Evolutionary conservation across 2,329 filamentous ascomycete genomes (phyloP), one percentile per base, ranked within the genome.

Genomic region (Endoconidiophora polonica): DNA sequence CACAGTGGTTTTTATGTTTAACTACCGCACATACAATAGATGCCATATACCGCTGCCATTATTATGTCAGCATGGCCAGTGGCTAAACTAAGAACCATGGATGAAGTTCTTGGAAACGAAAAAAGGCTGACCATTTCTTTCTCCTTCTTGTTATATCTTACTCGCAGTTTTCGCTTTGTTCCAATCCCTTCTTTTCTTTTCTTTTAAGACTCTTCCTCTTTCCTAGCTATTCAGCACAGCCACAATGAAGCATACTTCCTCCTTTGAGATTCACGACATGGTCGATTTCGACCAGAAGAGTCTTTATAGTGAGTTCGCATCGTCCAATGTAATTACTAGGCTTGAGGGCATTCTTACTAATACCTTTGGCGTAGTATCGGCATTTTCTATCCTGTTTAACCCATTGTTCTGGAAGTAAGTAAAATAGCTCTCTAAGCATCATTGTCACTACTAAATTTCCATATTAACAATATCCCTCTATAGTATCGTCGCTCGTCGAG

Each of bases 351-450:
- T 33, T 3, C 4, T 33, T 33, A 12, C 29, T 48, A 41, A 40
- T 22, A 10, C 18, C 46, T n/a, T 49, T 10, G 41, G n/a, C 52
- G 52, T 57, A 94, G 88, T 91, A 58, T 85, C 86, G 57, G 84
- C 81, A 44, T 73, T 72, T 50, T 76, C 84, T 48, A 94, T 98
- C 66, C 74, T 81, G 45, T 96, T 98, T 68, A 98, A 98, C 67
- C 91, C 91, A 20, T 81, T 91, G n/a, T 96, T 95, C 67, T 98
- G 91, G 91, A 98, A 98, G 88, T 94, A 74, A 72, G 85, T 74
- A 4, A 4, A 33, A 33, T 33, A 12, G 9, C 9, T 33, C 48
- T 7, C 36, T 54, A 42, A n/a, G 42, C 49, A 40, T 47, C 6
- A 14, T 20, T 38, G 14, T 41, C 14, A 51, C n/a, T 39, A 4